Evolutionary conservation across 2,329 filamentous ascomycete genomes (phyloP).

Genomic region (Colletotrichum chrysophilum): DNA sequence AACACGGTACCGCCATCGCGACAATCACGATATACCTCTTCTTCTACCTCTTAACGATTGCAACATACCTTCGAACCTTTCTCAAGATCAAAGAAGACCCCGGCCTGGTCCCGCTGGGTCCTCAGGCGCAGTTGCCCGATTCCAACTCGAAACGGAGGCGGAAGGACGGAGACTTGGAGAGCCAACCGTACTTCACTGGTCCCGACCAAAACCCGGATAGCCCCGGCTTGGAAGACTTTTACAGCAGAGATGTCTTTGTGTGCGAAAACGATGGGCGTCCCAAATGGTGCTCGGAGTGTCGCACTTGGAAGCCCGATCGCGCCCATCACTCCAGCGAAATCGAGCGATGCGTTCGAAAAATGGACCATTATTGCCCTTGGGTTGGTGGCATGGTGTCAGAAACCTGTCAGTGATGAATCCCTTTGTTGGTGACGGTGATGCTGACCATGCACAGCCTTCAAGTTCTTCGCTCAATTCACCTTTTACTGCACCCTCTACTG

Average conservation of each 20-base stretch:
- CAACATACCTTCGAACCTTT: conserved; percentile 75
- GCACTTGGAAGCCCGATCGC: conserved; percentile 87
- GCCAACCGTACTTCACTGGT: conserved; percentile 35
- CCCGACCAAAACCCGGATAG: conserved; percentile 62
- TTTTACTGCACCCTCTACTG: conserved; percentile 76
- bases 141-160: conserved; percentile 25
- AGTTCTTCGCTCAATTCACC: conserved; percentile 91
- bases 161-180: conserved; percentile 35
- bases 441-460: conserved; percentile 64
- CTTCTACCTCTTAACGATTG: conserved; percentile 69
- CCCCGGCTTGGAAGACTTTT: conserved; percentile 76
- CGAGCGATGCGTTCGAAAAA: conserved; percentile 81
- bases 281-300: conserved; percentile 83
- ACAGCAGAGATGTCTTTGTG: conserved; percentile 81
- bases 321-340: conserved; percentile 87
- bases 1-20: conserved; percentile 64
- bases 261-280: conserved; percentile 86
- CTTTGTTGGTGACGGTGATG: background rate
- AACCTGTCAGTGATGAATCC: conserved; percentile 57
- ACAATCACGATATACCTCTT: conserved; percentile 77
- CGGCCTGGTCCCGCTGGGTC: conserved; percentile 72
- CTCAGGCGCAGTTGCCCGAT: conserved; percentile 11
- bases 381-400: conserved; percentile 93
- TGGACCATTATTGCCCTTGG: conserved; percentile 97
- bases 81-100: conserved; percentile 72